phyloP scores from a whole-genome alignment of 208 protist species.

The Leishmania guyanensis region DNA sequence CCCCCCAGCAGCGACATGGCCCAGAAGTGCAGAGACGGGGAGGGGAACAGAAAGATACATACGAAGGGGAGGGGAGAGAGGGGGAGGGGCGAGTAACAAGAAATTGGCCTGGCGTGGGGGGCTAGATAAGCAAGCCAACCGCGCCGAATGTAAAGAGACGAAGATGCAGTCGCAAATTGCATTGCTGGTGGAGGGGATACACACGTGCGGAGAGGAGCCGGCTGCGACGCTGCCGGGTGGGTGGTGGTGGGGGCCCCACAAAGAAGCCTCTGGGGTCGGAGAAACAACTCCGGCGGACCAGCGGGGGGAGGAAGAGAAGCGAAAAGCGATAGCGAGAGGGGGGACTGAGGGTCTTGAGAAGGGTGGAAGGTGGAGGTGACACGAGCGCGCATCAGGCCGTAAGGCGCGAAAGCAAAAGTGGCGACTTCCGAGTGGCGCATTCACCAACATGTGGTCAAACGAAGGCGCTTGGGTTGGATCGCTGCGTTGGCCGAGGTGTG shows the following conservation, averaged over 20 bases:
- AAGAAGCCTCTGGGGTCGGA: background rate
- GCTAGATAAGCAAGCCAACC: background rate
- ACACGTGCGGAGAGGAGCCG: background rate
- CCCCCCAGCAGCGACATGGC: too few species aligned
- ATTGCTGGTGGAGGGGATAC: background rate
- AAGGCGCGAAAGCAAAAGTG: background rate
- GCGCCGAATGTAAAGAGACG: too few species aligned
- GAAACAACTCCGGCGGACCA: background rate
- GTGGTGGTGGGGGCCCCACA: background rate
- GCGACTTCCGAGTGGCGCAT: background rate
- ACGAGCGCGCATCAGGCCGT: background rate
- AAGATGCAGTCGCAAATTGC: background rate
- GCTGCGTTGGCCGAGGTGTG: constrained; percentile 8
- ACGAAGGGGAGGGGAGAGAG: background rate
- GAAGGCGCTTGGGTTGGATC: constrained; percentile 28
- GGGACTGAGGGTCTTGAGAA: background rate
- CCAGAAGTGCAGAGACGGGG: background rate
- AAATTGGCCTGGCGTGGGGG: too few species aligned
- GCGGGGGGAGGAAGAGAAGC: background rate
- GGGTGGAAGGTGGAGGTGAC: background rate
- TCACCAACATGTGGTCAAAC: constrained; percentile 6
- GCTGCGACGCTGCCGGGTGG: background rate
- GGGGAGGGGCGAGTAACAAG: too few species aligned
- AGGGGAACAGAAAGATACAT: background rate
- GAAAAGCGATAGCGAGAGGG: background rate